A percentile compares a stretch with the other conserved stretches of the same genome.
These are phyloP conservation scores for Phyllachora maydis DNA, from an alignment of 2,329 filamentous ascomycete genomes.

Conservation along the genomic window DNA sequence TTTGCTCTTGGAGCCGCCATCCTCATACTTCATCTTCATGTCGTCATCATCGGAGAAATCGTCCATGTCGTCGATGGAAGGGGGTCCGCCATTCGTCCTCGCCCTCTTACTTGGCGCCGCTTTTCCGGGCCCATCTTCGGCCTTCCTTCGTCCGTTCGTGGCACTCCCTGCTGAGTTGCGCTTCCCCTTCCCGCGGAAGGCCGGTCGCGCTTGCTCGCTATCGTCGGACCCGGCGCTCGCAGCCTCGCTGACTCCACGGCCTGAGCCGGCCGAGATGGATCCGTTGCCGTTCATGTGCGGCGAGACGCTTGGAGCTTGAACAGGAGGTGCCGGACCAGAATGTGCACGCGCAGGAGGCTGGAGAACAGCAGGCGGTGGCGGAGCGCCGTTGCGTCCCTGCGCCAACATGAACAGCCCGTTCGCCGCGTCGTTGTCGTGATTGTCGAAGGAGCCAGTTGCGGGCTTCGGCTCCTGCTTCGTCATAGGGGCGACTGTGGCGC, in stretches of 20 bases:
- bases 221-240: slow-evolving; percentile 55
- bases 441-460: slow-evolving; percentile 50
- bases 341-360: too few species aligned
- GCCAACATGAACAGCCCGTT: slow-evolving; percentile 88
- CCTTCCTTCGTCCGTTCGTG: slow-evolving; percentile 56
- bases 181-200: slow-evolving; percentile 48
- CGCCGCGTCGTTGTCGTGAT: slow-evolving; percentile 86
- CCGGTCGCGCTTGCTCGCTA: slow-evolving; percentile 45
- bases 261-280: slow-evolving; percentile 19
- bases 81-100: slow-evolving; percentile 27
- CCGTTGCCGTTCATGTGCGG: slow-evolving; percentile 31
- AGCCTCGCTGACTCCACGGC: slow-evolving; percentile 42
- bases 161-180: slow-evolving; percentile 24
- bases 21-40: slow-evolving; percentile 29
- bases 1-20: slow-evolving; percentile 46
- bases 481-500: slow-evolving; percentile 16
- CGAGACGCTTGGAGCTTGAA: slow-evolving; percentile 19
- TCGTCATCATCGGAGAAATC: slow-evolving; percentile 27
- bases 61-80: slow-evolving; percentile 10
- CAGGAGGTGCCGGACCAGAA: slow-evolving; percentile 10
- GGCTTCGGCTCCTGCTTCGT: slow-evolving; percentile 27
- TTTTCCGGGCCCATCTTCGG: slow-evolving; percentile 44
- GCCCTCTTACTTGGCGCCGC: slow-evolving; percentile 47
- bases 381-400: slow-evolving; percentile 39
- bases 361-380: too few species aligned